phyloP scores from a whole-genome alignment of 176 grass and related monocot species.

The Chrysopogon serrulatus region DNA sequence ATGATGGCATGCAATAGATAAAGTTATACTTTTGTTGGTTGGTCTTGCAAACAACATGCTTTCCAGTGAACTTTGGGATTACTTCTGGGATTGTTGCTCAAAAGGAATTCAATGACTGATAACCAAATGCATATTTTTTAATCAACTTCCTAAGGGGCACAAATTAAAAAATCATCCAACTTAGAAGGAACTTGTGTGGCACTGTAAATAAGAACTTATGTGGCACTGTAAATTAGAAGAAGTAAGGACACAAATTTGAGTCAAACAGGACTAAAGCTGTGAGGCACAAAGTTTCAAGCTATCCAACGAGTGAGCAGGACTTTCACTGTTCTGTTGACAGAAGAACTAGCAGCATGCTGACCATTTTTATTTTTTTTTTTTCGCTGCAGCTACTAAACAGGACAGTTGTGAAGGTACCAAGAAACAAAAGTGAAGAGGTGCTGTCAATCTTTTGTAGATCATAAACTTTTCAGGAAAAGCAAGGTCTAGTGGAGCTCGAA shows the following conservation, averaged over 20 bases:
- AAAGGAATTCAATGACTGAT: not conserved
- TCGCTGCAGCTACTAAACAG: not conserved
- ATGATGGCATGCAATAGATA: too few relatives aligned
- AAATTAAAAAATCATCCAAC: not conserved
- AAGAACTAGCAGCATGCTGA: conserved; percentile 4
- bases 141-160: not conserved
- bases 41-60: not conserved
- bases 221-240: not conserved
- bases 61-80: not conserved
- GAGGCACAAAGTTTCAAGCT: not conserved
- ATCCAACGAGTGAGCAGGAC: not conserved
- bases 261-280: not conserved
- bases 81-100: not conserved
- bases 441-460: not conserved
- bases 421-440: not conserved
- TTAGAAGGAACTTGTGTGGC: not conserved
- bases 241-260: not conserved
- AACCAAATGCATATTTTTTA: not conserved
- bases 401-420: not conserved
- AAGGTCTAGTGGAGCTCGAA: not conserved
- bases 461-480: not conserved
- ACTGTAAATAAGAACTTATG: not conserved
- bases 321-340: not conserved
- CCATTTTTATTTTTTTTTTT: not conserved
- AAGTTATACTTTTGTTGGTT: not conserved